Base-by-base conservation (phyloP, 164 flowering plant genomes). In the Aristolochia californica region DNA sequence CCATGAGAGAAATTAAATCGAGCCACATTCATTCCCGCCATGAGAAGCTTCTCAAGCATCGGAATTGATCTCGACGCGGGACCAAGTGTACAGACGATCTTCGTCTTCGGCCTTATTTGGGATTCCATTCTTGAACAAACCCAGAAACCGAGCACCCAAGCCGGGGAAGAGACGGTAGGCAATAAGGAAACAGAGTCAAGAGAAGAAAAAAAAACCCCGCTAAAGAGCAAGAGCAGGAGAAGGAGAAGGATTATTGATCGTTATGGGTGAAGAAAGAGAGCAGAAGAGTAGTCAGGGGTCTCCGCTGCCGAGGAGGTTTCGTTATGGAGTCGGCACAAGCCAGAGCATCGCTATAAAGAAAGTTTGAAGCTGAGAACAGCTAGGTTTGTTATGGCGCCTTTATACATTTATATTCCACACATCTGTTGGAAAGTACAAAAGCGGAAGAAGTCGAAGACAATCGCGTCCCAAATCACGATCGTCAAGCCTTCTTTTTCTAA, bases 1-100 rank as follows among this genome's bases (percentile, higher is more conserved):
- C 95, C 95, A 25, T 87, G 95, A 2, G 90, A 84, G 78, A 84
- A 87, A 74, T 87, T 87, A 75, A 87, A 87, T 2, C 95, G 72
- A 2, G 90, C 88, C 15, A 87, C 95, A 66, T 78, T 84, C 95
- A 87, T 83, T 15, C 95, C 95, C 0, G 91, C 91, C 52, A 63
- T 65, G 49, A 87, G 62, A 0, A 87, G 78, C 77, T 84, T 87
- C 79, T 84, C 91, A 17, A 70, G 18, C 95, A 83, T 87, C 18
- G 73, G 72, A 0, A 87, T 76, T 2, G 88, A 87, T 52, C 88
- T 69, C 11, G 87, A 87, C 0, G 88, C 85, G 0, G 91, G 91
- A 0, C 95, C 95, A 13, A 87, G 59, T 0, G 95, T 87, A 71
- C 95, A 87, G 0, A 87, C 91, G 55, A 87, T 87, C 85, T 87